Conservation (phyloP, 208 protist species). For the Leptomonas seymouri region DNA sequence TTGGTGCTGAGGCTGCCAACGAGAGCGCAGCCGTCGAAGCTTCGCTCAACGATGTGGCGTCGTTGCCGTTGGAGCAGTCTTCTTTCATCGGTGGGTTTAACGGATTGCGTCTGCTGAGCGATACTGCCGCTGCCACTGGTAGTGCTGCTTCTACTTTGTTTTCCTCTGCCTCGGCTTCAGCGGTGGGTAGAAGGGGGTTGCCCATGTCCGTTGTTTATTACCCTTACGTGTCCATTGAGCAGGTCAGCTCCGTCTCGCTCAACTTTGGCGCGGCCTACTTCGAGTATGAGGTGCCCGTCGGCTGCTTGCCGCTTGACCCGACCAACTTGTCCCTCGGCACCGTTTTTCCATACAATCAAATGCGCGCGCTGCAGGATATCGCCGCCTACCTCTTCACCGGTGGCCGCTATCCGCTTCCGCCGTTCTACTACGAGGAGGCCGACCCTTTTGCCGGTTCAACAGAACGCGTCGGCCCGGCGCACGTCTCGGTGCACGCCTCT, state of each 20-base stretch:
- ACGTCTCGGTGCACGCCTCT: constrained; percentile 79
- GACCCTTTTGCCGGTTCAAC: constrained; percentile 82
- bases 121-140: background rate
- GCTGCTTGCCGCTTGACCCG: constrained; percentile 84
- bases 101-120: background rate
- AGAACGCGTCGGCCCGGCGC: constrained; percentile 79
- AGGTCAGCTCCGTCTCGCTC: constrained; percentile 65
- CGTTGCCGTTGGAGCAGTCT: constrained; percentile 7
- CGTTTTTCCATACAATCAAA: constrained; percentile 87
- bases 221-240: constrained; percentile 74
- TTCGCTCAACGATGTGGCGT: constrained; percentile 5
- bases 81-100: constrained; percentile 8
- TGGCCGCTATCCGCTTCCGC: constrained; percentile 63
- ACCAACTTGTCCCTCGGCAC: constrained; percentile 73
- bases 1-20: constrained; percentile 40
- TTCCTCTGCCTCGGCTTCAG: background rate
- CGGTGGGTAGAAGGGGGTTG: constrained; percentile 1
- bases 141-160: background rate
- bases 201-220: constrained; percentile 45
- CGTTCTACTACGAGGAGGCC: constrained; percentile 87
- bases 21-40: constrained; percentile 26
- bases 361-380: constrained; percentile 88
- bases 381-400: constrained; percentile 69
- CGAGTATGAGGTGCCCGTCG: constrained; percentile 74
- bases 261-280: constrained; percentile 91